Conservation (phyloP, 2,329 filamentous ascomycete genomes). For the Penicillium sp. region DNA sequence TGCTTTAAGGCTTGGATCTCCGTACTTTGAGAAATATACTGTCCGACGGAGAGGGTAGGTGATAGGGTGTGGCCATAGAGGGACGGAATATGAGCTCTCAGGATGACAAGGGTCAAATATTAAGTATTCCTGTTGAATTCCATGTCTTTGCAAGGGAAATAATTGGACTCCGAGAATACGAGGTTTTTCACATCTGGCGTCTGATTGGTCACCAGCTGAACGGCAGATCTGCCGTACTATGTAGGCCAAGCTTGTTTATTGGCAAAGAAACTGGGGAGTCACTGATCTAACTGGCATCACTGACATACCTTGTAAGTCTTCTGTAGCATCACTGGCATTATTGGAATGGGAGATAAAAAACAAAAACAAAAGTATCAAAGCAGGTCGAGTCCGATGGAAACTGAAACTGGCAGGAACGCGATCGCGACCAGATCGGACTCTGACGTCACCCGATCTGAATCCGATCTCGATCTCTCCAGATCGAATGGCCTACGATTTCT, state of each 20-base stretch:
- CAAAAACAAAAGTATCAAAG: background rate
- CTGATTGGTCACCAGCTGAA: background rate
- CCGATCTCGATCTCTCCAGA: slow-evolving; percentile 1
- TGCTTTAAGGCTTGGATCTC: background rate
- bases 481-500: background rate
- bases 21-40: background rate
- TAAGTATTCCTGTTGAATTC: background rate
- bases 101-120: too few relatives aligned
- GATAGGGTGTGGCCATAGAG: too few relatives aligned
- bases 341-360: background rate
- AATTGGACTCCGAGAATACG: background rate
- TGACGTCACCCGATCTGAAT: slow-evolving; percentile 5
- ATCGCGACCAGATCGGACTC: background rate
- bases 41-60: background rate
- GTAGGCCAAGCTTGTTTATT: background rate
- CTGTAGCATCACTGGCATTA: background rate
- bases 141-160: background rate
- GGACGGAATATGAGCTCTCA: background rate
- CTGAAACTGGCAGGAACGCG: background rate
- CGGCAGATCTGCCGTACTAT: background rate
- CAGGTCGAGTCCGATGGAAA: background rate
- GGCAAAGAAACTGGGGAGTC: background rate
- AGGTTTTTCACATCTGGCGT: background rate
- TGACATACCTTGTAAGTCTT: background rate
- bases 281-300: background rate